These are phyloP conservation scores for Amoebophrya sp. DNA, from an alignment of 169 alveolate species.

Conservation along the genomic window DNA sequence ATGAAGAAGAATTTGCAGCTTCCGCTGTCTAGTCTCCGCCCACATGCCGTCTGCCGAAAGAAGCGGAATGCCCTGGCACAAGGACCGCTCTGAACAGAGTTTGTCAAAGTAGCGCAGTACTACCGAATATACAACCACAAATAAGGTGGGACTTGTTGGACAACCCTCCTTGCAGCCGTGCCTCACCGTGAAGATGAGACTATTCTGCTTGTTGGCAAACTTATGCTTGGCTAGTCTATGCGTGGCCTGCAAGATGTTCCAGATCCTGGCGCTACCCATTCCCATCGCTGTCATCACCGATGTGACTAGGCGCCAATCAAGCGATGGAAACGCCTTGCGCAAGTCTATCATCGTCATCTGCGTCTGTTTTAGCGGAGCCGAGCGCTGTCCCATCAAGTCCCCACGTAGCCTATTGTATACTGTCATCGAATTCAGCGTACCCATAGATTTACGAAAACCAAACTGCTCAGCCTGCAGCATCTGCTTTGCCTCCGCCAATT, in stretches of 20 bases:
- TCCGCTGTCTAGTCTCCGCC: not conserved
- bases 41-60: not conserved
- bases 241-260: not conserved
- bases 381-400: not conserved
- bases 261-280: not conserved
- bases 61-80: not conserved
- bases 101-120: not conserved
- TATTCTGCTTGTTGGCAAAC: not conserved
- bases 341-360: not conserved
- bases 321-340: not conserved
- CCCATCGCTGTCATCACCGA: not conserved
- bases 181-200: not conserved
- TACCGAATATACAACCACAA: not conserved
- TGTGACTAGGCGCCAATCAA: not conserved
- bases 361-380: not conserved
- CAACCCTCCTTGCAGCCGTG: not conserved
- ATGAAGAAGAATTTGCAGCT: not conserved
- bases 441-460: not conserved
- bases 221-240: not conserved
- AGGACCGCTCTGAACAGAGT: not conserved
- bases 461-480: not conserved
- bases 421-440: not conserved
- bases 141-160: not conserved
- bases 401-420: not conserved
- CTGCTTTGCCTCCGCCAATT: not conserved